Evolutionary conservation across 495 filamentous ascomycete species (phyloP).

Genomic region (Penicillium coprophilum): DNA sequence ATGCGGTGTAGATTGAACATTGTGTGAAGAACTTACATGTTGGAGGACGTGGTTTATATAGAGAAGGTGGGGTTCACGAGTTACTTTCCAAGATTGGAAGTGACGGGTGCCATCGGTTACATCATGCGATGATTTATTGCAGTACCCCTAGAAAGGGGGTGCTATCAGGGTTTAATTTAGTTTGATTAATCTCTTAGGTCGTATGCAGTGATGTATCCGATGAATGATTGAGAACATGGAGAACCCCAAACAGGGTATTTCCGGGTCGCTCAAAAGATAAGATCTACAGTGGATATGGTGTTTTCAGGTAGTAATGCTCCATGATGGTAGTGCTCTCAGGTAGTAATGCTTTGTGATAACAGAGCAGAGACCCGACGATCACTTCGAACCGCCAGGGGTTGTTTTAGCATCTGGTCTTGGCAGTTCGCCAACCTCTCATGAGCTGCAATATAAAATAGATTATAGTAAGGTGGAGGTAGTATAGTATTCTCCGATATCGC

Average conservation of each 20-base stretch:
- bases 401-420: background rate
- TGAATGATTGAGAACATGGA: background rate
- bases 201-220: background rate
- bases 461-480: background rate
- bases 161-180: background rate
- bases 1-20: conserved; percentile 10
- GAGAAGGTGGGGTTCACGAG: background rate
- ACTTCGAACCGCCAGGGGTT: background rate
- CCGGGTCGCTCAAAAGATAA: background rate
- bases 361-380: background rate
- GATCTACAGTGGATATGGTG: background rate
- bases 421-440: background rate
- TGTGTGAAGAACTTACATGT: background rate
- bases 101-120: conserved; percentile 8
- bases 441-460: background rate
- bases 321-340: background rate
- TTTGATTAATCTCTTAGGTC: background rate
- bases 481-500: background rate
- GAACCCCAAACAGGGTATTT: background rate
- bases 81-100: conserved; percentile 1
- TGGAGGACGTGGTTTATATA: background rate
- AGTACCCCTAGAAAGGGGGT: background rate
- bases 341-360: background rate
- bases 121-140: background rate
- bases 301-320: background rate